Conservation (phyloP, 2,329 filamentous ascomycete species). For the Botryosphaeria dothidea region DNA sequence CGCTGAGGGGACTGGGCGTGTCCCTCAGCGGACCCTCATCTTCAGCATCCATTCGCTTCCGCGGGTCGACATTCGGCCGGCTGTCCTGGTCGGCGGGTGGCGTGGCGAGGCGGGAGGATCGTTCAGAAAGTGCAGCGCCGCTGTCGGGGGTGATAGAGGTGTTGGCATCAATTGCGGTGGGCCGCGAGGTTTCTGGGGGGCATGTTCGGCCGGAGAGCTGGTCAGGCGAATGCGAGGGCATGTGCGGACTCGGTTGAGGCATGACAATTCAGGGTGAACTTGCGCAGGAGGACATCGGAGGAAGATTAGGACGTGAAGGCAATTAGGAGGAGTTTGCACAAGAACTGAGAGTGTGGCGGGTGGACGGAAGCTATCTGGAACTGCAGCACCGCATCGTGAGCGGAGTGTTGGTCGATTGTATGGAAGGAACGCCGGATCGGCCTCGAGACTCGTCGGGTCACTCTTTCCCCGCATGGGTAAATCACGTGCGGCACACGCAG, state of each 20-base stretch:
- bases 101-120: conserved; percentile 23
- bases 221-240: conserved; percentile 41
- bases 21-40: conserved; percentile 37
- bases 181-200: conserved; percentile 48
- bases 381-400: conserved; percentile 17
- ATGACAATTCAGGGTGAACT: conserved; percentile 38
- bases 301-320: conserved; percentile 19
- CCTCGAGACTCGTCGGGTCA: background rate
- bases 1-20: conserved; percentile 40
- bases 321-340: background rate
- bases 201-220: conserved; percentile 50
- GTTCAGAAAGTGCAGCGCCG: background rate
- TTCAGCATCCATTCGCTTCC: conserved; percentile 31
- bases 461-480: background rate
- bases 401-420: background rate
- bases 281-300: conserved; percentile 14
- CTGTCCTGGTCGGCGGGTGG: conserved; percentile 32
- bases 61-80: conserved; percentile 23
- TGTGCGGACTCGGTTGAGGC: conserved; percentile 52
- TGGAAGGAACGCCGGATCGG: background rate
- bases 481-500: background rate
- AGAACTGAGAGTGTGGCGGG: conserved; percentile 3
- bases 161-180: conserved; percentile 15
- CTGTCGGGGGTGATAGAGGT: conserved; percentile 1
- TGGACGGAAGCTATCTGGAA: conserved; percentile 9